Base-by-base conservation (phyloP, 2,329 filamentous ascomycete species). In the Trichoderma semiorbis region DNA sequence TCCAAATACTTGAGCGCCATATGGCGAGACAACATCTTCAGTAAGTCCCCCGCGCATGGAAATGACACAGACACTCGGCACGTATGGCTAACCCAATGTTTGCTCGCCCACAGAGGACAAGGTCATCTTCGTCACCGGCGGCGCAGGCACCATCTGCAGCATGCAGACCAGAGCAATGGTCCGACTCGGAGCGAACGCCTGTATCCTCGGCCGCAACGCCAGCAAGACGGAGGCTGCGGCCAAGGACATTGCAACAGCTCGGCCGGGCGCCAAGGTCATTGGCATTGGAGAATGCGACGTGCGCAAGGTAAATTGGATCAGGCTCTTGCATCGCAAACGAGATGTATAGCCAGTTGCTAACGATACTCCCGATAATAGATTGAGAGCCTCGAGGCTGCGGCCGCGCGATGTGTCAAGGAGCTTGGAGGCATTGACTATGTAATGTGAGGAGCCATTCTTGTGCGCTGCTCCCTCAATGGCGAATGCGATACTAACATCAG, bases 101-200 rank as follows among this genome's bases (percentile, higher is more conserved):
- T 53, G 32, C 18, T 24, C 14, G 5, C 26, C 8, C 11, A 58
- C 77, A 97, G 93, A 91, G 74, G 90, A 91, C 79, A 95, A 96
- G 78, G 95, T 98, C 58, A 89, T 95, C 76, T 97, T 98, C 83
- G 97, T 97, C 78, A 99, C 96, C 4, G 96, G 96, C 72, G 96
- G 96, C 67, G 94, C 94, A 6, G 95, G 96, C 70, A 92, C 92
- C 30, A 98, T 99, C 78, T 98, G 96, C 85, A 96, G 92, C 77
- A 94, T 93, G 70, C 96, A 98, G 84, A 96, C 97, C 36, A 89
- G 94, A 75, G 96, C 96, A 5, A 85, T 99, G 72, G 94, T 99
- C 28, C 89, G 95, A 74, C 90, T 99, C 8, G 96, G 96, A 68
- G 95, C 94, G 58, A 92, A 98, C 77, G 96, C 96, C 64, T 97